These are phyloP conservation scores for Rosa rugosa DNA, from an alignment of 306 rosid species.

Conservation along the genomic window DNA sequence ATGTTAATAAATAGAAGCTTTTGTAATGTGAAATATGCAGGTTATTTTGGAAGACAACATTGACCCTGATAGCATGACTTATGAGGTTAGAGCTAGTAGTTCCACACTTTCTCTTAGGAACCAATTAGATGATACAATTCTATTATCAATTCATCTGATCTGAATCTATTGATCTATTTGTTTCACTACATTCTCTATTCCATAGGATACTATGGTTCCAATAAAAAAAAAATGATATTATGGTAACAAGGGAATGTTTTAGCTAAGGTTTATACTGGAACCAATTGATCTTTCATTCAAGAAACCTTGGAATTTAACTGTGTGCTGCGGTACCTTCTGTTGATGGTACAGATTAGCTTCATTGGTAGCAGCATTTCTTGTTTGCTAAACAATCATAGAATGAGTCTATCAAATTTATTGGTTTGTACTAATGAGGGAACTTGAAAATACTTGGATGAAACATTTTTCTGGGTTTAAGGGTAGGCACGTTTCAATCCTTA, in stretches of 20 bases:
- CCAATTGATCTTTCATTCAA: neutral
- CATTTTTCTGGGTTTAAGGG: too few relatives aligned
- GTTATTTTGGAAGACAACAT: slow-evolving; percentile 87
- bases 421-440: neutral
- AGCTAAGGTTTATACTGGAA: neutral
- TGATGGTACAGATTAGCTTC: neutral
- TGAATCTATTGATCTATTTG: neutral
- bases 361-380: neutral
- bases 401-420: neutral
- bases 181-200: neutral
- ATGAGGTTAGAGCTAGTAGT: slow-evolving; percentile 62
- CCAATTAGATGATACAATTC: neutral
- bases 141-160: neutral
- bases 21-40: too few relatives aligned
- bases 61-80: slow-evolving; percentile 92
- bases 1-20: too few relatives aligned
- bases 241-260: neutral
- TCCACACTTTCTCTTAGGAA: slow-evolving; percentile 7
- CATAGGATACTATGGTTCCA: neutral
- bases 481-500: too few relatives aligned
- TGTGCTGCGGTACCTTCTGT: neutral
- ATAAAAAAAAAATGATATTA: neutral
- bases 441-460: too few relatives aligned
- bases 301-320: neutral
- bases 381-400: neutral